phyloP scores from a whole-genome alignment of 108 stramenopile genomes.

The Cyclostephanos tholiformis region DNA sequence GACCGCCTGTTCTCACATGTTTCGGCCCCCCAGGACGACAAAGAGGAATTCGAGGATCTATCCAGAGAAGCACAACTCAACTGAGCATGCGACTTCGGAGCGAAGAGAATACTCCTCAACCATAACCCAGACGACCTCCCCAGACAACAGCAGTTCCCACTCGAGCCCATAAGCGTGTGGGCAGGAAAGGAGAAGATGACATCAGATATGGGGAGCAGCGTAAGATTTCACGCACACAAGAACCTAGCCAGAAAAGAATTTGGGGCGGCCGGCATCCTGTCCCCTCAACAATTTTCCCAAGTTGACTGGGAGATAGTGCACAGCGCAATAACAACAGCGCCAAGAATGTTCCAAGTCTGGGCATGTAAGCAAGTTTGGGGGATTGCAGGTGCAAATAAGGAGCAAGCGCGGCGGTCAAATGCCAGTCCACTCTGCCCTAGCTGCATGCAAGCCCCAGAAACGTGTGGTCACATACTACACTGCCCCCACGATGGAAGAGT shows the following conservation, averaged over 20 bases:
- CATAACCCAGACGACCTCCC: background rate
- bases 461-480: too few species aligned
- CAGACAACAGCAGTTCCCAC: slow-evolving; percentile 11
- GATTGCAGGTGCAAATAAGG: too few species aligned
- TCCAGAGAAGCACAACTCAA: slow-evolving; percentile 8
- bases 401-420: too few species aligned
- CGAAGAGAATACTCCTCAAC: background rate
- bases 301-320: slow-evolving; percentile 9
- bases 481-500: too few species aligned
- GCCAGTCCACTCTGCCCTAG: too few species aligned
- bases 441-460: too few species aligned
- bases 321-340: background rate
- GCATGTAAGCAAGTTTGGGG: too few species aligned
- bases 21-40: background rate
- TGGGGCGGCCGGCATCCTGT: background rate
- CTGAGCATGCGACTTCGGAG: slow-evolving; percentile 1
- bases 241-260: background rate
- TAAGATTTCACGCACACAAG: background rate
- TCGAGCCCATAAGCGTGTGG: slow-evolving; percentile 20
- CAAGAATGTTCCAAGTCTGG: background rate
- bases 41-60: background rate
- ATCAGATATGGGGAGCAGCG: background rate
- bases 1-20: background rate
- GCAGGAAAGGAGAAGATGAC: too few species aligned
- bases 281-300: background rate